phyloP scores from a whole-genome alignment of 2,329 filamentous ascomycete species.

The Lachnellula suecica region DNA sequence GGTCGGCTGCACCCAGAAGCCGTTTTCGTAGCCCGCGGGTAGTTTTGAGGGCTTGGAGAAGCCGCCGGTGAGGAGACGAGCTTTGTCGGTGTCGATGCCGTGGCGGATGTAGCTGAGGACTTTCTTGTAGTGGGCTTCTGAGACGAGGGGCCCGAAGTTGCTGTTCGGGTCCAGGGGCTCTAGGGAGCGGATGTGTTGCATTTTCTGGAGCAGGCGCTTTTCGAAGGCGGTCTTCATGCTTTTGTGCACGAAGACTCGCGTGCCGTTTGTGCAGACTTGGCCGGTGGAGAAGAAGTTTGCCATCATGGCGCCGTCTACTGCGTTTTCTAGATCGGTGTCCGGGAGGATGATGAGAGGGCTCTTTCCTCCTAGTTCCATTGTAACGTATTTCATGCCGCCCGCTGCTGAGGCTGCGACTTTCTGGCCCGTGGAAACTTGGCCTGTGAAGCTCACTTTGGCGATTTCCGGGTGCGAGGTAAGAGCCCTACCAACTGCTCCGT shows the following conservation, averaged over 20 bases:
- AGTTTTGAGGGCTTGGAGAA: constrained; percentile 47
- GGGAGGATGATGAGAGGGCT: constrained; percentile 78
- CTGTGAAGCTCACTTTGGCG: constrained; percentile 87
- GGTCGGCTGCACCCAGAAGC: constrained; percentile 84
- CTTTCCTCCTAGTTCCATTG: constrained; percentile 90
- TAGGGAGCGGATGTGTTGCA: constrained; percentile 68
- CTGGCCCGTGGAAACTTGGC: constrained; percentile 78
- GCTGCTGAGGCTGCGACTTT: constrained; percentile 78
- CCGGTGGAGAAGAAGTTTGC: constrained; percentile 91
- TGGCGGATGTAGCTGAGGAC: constrained; percentile 75
- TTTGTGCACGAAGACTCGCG: constrained; percentile 77
- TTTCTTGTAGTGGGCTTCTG: constrained; percentile 71
- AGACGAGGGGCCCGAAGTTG: constrained; percentile 85
- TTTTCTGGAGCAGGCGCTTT: constrained; percentile 65
- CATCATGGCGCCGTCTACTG: constrained; percentile 90
- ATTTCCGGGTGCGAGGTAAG: constrained; percentile 71
- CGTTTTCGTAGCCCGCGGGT: constrained; percentile 43
- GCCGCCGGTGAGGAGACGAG: constrained; percentile 73
- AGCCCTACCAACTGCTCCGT: constrained; percentile 73
- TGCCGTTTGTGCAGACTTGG: constrained; percentile 92
- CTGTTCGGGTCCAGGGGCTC: constrained; percentile 69
- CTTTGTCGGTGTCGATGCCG: constrained; percentile 71
- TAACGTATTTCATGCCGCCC: constrained; percentile 82
- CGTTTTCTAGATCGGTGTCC: constrained; percentile 74
- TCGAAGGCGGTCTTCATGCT: constrained; percentile 68